Conservation (phyloP, 179 eudicot genomes). For the Carnegiea gigantea region DNA sequence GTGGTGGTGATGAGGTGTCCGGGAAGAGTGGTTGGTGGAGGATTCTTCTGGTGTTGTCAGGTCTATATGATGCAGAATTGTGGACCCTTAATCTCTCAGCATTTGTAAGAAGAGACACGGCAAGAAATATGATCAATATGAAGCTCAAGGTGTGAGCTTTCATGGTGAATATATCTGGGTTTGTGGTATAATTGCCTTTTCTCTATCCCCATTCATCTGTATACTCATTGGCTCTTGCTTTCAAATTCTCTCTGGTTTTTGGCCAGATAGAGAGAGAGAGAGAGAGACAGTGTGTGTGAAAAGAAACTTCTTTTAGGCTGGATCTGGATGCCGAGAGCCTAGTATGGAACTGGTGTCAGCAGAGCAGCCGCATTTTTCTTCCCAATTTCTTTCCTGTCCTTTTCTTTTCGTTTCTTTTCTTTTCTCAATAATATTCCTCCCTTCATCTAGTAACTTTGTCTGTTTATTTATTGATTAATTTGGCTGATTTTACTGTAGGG, state of each 20-base stretch:
- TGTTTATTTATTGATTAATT: neutral
- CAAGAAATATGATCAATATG: constrained; percentile 32
- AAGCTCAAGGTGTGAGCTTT: constrained; percentile 31
- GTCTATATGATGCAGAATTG: constrained; percentile 19
- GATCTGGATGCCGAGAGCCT: constrained; percentile 35
- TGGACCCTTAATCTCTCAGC: constrained; percentile 21
- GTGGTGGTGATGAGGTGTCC: constrained; percentile 39
- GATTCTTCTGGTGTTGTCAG: constrained; percentile 45
- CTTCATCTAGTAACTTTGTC: neutral
- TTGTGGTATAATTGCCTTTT: constrained; percentile 12
- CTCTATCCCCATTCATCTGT: constrained; percentile 39
- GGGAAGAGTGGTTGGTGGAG: constrained; percentile 72
- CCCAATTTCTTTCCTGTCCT: neutral
- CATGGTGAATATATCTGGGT: constrained; percentile 40
- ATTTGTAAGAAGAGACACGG: constrained; percentile 29
- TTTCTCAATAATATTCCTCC: neutral
- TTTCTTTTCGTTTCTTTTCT: neutral
- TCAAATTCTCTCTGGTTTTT: constrained; percentile 11
- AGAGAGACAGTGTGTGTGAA: constrained; percentile 1
- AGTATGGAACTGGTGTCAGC: constrained; percentile 31
- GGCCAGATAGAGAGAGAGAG: constrained; percentile 34
- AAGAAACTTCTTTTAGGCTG: constrained; percentile 31
- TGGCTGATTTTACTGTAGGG: neutral
- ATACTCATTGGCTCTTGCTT: constrained; percentile 22
- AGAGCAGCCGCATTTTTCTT: constrained; percentile 14